These are phyloP conservation scores for Alternaria dauci DNA, from an alignment of 2,329 filamentous ascomycete species.

Conservation along the genomic window DNA sequence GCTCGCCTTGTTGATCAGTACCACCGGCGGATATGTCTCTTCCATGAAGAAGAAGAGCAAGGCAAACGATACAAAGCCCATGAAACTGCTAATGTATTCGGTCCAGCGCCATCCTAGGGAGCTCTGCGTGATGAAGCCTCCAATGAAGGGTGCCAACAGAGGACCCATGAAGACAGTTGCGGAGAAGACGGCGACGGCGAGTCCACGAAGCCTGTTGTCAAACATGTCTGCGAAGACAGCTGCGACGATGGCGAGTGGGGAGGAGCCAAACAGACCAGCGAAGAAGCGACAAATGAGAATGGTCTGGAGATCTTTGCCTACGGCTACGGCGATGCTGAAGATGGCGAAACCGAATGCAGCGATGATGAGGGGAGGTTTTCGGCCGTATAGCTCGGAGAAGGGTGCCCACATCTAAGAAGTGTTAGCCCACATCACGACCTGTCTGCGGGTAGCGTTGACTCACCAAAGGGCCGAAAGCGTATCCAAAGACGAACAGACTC, in stretches of 20 bases:
- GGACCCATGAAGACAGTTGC: slow-evolving; percentile 61
- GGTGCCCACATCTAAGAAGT: slow-evolving; percentile 56
- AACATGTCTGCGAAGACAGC: slow-evolving; percentile 67
- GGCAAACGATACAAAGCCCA: slow-evolving; percentile 62
- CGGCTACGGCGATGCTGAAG: slow-evolving; percentile 60
- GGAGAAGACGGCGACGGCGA: slow-evolving; percentile 60
- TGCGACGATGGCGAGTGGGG: slow-evolving; percentile 60
- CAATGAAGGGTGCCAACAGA: slow-evolving; percentile 62
- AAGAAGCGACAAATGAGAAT: slow-evolving; percentile 64
- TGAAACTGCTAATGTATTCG: slow-evolving; percentile 62
- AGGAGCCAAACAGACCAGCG: slow-evolving; percentile 63
- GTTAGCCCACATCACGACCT: background rate
- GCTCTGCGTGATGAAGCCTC: slow-evolving; percentile 61
- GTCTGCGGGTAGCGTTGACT: background rate
- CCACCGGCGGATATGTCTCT: slow-evolving; percentile 67
- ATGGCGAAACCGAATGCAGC: slow-evolving; percentile 61
- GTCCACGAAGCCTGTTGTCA: slow-evolving; percentile 54
- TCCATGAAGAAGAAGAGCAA: slow-evolving; percentile 63
- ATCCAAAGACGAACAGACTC: slow-evolving; percentile 48
- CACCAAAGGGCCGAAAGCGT: slow-evolving; percentile 50
- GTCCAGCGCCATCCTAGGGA: slow-evolving; percentile 65
- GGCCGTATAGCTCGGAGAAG: slow-evolving; percentile 61
- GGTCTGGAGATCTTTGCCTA: slow-evolving; percentile 62
- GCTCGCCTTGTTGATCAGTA: slow-evolving; percentile 64
- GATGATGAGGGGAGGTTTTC: slow-evolving; percentile 59